Conservation (phyloP, 2,329 filamentous ascomycete species). For the Waltergamsia citrina region DNA sequence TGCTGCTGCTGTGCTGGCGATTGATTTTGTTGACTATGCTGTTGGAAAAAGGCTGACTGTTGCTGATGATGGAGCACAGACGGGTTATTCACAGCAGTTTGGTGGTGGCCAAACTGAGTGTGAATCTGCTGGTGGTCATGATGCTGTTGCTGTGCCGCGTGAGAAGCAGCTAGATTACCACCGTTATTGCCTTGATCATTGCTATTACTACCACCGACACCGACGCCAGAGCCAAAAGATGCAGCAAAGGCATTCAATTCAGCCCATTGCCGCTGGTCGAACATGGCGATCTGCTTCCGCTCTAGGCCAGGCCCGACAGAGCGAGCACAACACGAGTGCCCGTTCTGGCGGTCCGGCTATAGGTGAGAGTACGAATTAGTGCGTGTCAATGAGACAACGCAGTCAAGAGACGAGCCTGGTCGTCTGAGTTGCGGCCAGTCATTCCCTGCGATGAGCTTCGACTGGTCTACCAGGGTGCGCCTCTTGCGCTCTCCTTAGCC, state of each 20-base stretch:
- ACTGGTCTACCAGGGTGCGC: too few relatives aligned
- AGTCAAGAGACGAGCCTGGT: neutral
- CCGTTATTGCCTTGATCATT: conserved; percentile 2
- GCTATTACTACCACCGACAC: conserved; percentile 1
- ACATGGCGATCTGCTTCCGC: conserved; percentile 4
- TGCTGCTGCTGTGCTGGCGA: neutral
- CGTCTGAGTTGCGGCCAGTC: neutral
- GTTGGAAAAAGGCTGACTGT: neutral
- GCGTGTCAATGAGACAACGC: neutral
- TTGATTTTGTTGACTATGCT: neutral
- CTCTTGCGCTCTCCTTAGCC: neutral
- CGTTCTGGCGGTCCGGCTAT: conserved; percentile 1
- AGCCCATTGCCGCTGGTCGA: conserved; percentile 6
- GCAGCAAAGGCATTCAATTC: conserved; percentile 6
- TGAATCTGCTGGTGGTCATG: neutral
- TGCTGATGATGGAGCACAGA: conserved; percentile 1
- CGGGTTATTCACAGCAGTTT: neutral
- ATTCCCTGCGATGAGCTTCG: conserved; percentile 1
- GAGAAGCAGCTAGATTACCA: neutral
- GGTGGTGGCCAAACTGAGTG: too few relatives aligned
- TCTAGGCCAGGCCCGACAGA: conserved; percentile 3
- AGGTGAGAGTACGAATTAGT: neutral
- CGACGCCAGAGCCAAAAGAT: conserved; percentile 1
- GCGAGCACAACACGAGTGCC: conserved; percentile 2
- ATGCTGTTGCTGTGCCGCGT: neutral